Evolutionary conservation across 2,329 filamentous ascomycete species (phyloP), one percentile per base, ranked within the genome.

Genomic region (Colletotrichum higginsianum): DNA sequence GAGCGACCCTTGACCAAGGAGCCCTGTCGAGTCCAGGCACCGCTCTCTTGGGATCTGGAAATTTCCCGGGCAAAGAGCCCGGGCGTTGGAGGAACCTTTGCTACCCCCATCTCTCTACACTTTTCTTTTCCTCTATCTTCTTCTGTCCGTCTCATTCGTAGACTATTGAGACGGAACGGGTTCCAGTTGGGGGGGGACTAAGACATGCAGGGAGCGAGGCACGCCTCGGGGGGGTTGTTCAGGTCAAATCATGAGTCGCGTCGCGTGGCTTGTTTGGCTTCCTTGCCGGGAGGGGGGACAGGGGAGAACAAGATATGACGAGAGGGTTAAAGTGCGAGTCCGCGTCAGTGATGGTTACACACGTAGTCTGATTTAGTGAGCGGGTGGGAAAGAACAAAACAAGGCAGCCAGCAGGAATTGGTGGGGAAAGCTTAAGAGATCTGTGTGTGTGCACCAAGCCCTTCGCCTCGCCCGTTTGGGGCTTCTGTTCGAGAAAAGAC

Each of bases 261-360:
- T 62, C 21, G 46, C 46, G 21, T 52, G 47, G 60, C 60, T 62
- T 62, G 46, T 6, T 42, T 52, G 47, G 60, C 60, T 62, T 62
- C 35, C 11, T 42, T 26, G n/a, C 9, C 30, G 21, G 21, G 30
- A 42, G 46, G 21, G 26, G 18, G 23, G 30, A 18, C 3, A n/a
- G 8, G 30, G 30, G 30, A 35, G 1, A 35, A 35, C 30, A 9
- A 35, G 30, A 35, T 35, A 35, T 35, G 21, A 50, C 23, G 60
- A 52, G n/a, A 5, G 35, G 26, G 26, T 8, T 6, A 3, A 9
- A 46, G n/a, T 18, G 21, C 35, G 16, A 23, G 53, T 40, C 30
- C 30, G 30, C 30, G 30, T 7, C 30, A 30, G 30, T 35, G 30
- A 35, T 35, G 9, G 30, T 35, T 35, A 35, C 8, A 35, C 30